Base-by-base conservation (phyloP, 2,329 filamentous ascomycete species). In the Truncatella angustata region DNA sequence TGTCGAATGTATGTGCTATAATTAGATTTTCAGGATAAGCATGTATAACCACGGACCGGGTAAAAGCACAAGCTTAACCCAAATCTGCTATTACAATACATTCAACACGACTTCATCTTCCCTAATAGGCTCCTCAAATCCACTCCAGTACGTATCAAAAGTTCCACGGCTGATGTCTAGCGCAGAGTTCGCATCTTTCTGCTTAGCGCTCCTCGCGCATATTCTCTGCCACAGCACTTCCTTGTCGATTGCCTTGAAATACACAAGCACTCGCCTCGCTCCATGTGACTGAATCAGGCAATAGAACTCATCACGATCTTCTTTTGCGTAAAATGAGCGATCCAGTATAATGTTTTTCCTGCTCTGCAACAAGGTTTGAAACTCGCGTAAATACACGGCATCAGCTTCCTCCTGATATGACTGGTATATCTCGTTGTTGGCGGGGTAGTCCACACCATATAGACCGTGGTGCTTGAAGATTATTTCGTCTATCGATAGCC, bases 241-340 rank as follows among this genome's bases (percentile, higher is more conserved):
- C 36, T 61, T 66, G 23, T 57, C 57, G 5, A 56, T 60, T 1
- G 62, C 57, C 5, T 59, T 48, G 18, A 67, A 62, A 51, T 63
- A 64, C 0, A 69, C 56, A 4, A 70, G 50, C 2, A 70, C 63
- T 62, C 61, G 66, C 30, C 64, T 57, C 1, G 43, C 30, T 4
- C 45, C 32, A 4, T 59, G 50, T 0, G 42, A 16, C 36, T 66
- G 58, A 5, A 67, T 54, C 0, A 66, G 24, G 2, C 21, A 20
- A 51, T 64, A 66, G 36, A 63, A 66, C 37, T 66, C 59, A 14
- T 66, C 63, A 5, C 68, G 54, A 35, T 70, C 66, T 6, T 59
- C 56, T 50, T 59, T 64, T 36, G 58, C 59, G 39, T 63, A 70
- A 51, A 69, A 66, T 0, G 66, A 64, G 2, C 65, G 51, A 36